Base-by-base conservation (phyloP, 2,329 filamentous ascomycete species). In the Domatiomyces catenatus region DNA sequence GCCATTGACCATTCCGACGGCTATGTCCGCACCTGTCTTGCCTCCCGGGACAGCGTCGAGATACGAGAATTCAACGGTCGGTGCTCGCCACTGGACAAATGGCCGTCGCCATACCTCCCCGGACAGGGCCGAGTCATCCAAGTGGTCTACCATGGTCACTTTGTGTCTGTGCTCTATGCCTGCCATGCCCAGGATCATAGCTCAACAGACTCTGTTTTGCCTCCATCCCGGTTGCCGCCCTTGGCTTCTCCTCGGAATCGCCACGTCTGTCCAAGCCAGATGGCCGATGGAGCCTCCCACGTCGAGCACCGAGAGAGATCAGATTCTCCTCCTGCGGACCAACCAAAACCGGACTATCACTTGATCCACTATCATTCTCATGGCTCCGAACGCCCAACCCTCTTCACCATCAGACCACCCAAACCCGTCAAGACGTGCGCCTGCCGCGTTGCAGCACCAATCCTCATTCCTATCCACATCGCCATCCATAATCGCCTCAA, bases 11-110 rank as follows among this genome's bases (percentile, higher is more conserved):
- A 53, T 6, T 46, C 54, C 10, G 50, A 53, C n/a, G 54, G 50
- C 3, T 50, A 52, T 18, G 50, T 51, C 10, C 57, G 55, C 39
- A 51, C 62, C 39, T 61, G 60, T 5, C 56, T 69, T 28, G 63
- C 59, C 20, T 58, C 61, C 44, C 64, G 64, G 48, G 61, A 59
- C 3, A 57, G 63, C 8, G 52, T 59, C 1, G 54, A 56, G 3
- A 60, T 67, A 36, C 56, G 62, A 28, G 51, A 67, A 22, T 62
- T 64, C 47, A 49, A 26, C n/a, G 26, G 42, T 7, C 22, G 48
- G 10, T 50, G 51, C 36, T 19, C 44, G 15, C 20, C 32, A 5
- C 46, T 50, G 24, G 50, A 53, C 2, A 47, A 42, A 19, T 50
- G 54, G 19, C 46, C 52, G 3, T 51, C 48, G 4, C 54, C 52